Base-by-base conservation (phyloP, 371 early-diverging fungal genomes). In the Mycotypha africana region DNA sequence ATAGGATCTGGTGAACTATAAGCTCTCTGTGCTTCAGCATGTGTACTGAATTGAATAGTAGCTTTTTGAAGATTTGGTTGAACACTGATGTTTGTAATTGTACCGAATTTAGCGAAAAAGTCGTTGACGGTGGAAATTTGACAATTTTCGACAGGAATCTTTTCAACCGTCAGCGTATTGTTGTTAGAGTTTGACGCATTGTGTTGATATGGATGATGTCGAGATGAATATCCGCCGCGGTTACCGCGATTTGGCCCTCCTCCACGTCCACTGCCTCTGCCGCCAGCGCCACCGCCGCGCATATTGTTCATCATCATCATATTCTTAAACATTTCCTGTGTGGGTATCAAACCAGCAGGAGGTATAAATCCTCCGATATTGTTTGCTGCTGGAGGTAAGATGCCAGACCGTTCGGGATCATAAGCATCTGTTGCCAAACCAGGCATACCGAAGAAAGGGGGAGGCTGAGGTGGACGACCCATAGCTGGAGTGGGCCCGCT, bases 1-100 rank as follows among this genome's bases (percentile, higher is more conserved):
- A 91, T 82, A n/a, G 84, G 76, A 22, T 89, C 89, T 4, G 92
- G 91, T 11, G 81, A 84, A 31, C 65, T 69, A 46, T 87, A 81
- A 1, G 91, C 91, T 9, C 76, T 78, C 16, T 61, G 68, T 10
- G 92, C 93, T 56, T 89, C 91, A 6, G 67, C 62, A 26, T 67
- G 64, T 0, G 60, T 57, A 40, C 71, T 58, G 50, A 81, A 90
- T 49, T 84, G 79, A 34, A 91, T 60, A n/a, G 82, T 49, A 1
- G 90, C 89, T 30, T 75, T 69, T 16, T 67, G 67, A 14, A 45
- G 42, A 15, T 58, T 49, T 16, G 72, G 74, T 21, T 81, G 70
- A 4, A 91, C 62, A 38, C 76, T 70, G 34, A 91, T 80, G 49
- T 90, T 86, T 23, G 66, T 73, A 35, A 91, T 73, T 8, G 67